Percentiles rank a stretch among this genome's conserved stretches.
These are phyloP conservation scores for Sarocladium strictum DNA, from an alignment of 2,329 filamentous ascomycete genomes.

Conservation along the genomic window DNA sequence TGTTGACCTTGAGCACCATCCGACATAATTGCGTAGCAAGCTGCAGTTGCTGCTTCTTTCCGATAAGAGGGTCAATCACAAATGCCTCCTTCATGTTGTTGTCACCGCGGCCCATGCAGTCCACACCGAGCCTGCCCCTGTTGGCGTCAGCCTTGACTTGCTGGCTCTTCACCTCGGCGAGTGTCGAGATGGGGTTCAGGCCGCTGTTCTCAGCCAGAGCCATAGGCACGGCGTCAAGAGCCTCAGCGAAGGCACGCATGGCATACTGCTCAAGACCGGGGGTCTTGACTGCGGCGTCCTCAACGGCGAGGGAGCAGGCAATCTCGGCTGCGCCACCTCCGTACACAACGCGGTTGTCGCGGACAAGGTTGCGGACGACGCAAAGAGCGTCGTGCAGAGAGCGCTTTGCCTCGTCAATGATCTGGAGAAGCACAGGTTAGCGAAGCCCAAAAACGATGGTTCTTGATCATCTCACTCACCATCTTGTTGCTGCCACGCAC, in stretches of 20 bases:
- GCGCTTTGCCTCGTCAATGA: slow-evolving; percentile 97
- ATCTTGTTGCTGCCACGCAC: slow-evolving; percentile 99
- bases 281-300: slow-evolving; percentile 90
- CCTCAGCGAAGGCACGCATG: slow-evolving; percentile 96
- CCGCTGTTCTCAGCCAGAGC: slow-evolving; percentile 96
- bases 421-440: slow-evolving; percentile 46
- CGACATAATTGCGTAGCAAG: slow-evolving; percentile 95
- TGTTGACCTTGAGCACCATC: slow-evolving; percentile 97
- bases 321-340: slow-evolving; percentile 96
- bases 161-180: slow-evolving; percentile 92
- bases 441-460: too few relatives aligned
- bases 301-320: slow-evolving; percentile 91
- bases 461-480: slow-evolving; percentile 47
- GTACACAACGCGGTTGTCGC: slow-evolving; percentile 95
- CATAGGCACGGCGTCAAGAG: slow-evolving; percentile 90
- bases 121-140: slow-evolving; percentile 73
- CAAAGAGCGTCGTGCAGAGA: slow-evolving; percentile 96
- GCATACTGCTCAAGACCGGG: slow-evolving; percentile 98
- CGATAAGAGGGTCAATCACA: slow-evolving; percentile 96
- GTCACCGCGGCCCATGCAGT: slow-evolving; percentile 93
- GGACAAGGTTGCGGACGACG: slow-evolving; percentile 92
- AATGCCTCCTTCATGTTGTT: slow-evolving; percentile 98
- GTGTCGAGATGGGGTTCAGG: slow-evolving; percentile 88
- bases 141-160: slow-evolving; percentile 67
- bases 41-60: slow-evolving; percentile 94